Evolutionary conservation across 768 basidiomycete genomes (phyloP), one percentile per base, ranked within the genome.

Genomic region (Auriscalpium vulgare): DNA sequence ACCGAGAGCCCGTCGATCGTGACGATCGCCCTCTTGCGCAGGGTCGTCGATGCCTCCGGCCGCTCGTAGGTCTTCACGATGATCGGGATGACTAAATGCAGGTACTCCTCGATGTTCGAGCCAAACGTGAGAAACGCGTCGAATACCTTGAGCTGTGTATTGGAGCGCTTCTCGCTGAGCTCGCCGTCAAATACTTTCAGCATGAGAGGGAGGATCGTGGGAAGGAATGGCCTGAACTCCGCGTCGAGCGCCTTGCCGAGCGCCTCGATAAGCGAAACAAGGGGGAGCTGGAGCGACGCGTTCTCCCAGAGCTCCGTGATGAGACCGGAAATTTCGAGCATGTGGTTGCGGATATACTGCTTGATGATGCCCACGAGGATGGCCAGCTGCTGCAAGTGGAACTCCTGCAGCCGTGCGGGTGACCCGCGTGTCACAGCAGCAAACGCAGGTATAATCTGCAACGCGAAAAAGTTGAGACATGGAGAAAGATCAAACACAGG

Each of bases 331-430:
- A 98, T 79, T 10, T 91, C 87, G 1, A 83, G 81, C 59, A 91
- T 86, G 69, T 92, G 93, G 64, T 91, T 94, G 55, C 95, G 87
- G 57, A 98, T 85, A 67, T 98, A 97, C 68, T 95, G 92, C 70
- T 94, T 95, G 74, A 98, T 93, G 67, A 98, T 97, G 37, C 88
- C 85, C 52, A 97, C 88, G 51, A 99, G 82, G 60, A 97, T 94
- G 10, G 95, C 91, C 17, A 99, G 82, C 67, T 98, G 95, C 66
- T 97, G 91, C 54, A 99, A 73, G 71, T 95, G 91, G 69, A 92
- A 95, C 51, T 94, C 93, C 71, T 97, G 93, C 43, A 89, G 72
- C 29, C 91, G 82, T 14, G 90, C 85, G 0, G 87, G 80, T 10
- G 91, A 87, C 9, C 81, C 83, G 17, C 90, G 82, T 13, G 94